A percentile compares a stretch with the other conserved stretches of the same genome.
phyloP scores from a whole-genome alignment of 1,284 basidiomycete species.

The Vanrija sp. region DNA sequence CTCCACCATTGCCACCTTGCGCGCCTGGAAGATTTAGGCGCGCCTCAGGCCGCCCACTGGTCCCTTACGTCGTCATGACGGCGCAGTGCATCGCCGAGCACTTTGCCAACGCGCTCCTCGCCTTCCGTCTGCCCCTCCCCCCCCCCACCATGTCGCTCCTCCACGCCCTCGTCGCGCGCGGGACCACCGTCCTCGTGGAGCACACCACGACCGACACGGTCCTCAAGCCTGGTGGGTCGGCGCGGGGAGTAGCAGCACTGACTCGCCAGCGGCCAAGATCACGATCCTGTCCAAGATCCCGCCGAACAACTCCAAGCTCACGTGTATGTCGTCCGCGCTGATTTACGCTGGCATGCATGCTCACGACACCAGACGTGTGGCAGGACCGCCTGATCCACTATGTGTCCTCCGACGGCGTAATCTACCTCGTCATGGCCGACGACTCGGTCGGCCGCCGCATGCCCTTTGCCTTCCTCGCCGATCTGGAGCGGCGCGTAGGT shows the following conservation, averaged over 20 bases:
- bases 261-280: constrained; percentile 63
- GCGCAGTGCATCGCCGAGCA: neutral
- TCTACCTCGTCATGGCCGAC: constrained; percentile 90
- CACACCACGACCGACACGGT: constrained; percentile 71
- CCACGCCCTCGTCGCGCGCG: constrained; percentile 81
- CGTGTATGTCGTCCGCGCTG: constrained; percentile 52
- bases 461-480: constrained; percentile 88
- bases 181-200: constrained; percentile 73
- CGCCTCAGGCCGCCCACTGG: too few relatives aligned
- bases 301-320: constrained; percentile 87
- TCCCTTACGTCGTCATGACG: neutral
- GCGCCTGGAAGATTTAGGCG: too few relatives aligned
- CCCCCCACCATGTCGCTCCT: constrained; percentile 54
- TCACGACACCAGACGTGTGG: constrained; percentile 63
- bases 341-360: neutral
- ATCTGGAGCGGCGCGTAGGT: constrained; percentile 68
- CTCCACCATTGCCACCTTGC: too few relatives aligned
- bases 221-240: constrained; percentile 70
- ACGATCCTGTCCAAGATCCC: constrained; percentile 93
- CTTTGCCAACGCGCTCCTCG: neutral
- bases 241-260: neutral
- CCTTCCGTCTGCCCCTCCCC: neutral
- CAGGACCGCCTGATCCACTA: constrained; percentile 97
- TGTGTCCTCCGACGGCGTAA: constrained; percentile 77
- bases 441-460: constrained; percentile 83